Base-by-base conservation (phyloP, 1,139 yeast species). In the Diutina sp. region DNA sequence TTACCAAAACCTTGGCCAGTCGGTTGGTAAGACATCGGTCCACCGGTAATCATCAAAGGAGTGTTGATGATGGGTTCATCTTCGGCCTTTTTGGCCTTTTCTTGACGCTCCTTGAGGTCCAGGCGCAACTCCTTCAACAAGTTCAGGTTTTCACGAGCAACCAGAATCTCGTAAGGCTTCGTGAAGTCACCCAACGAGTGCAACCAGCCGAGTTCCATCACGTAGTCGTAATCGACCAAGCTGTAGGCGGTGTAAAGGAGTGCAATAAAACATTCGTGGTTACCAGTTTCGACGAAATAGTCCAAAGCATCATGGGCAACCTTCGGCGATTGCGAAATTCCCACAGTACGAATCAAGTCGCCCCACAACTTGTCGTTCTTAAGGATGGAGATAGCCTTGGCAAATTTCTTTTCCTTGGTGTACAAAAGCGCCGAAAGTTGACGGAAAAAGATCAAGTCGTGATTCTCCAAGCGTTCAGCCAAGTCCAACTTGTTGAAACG, bases 231-330 rank as follows among this genome's bases (percentile, higher is more conserved):
- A 58, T 84, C 82, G 62, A 93, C 78, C 65, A 84, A 77, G 58
- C 87, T 90, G 70, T 93, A 95, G 66, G 95, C 88, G 6, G 91
- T 77, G 73, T 87, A 95, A 65, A 95, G 78, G 60, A 91, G 81
- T 11, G 97, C 98, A 65, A 90, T 89, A 68, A 90, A 89, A 66
- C 97, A 90, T 75, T 93, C 99, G 71, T 87, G 90, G 75, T 93
- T 93, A 65, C 97, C 99, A 55, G 96, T 90, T 67, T 91, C 98
- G 60, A 95, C 98, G 71, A 93, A 93, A 75, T 93, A 95, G 60
- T 87, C 82, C 68, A 93, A 76, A 62, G 90, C 77, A 60, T 91
- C 99, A 69, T 90, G 95, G 35, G 95, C 91, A 67, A 93, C 85
- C 68, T 88, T 90, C 29, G 82, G 68, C 62, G 86, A 85, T 62